Evolutionary conservation across 1,139 yeast genomes (phyloP).

Genomic region (Pneumocystis carinii): DNA sequence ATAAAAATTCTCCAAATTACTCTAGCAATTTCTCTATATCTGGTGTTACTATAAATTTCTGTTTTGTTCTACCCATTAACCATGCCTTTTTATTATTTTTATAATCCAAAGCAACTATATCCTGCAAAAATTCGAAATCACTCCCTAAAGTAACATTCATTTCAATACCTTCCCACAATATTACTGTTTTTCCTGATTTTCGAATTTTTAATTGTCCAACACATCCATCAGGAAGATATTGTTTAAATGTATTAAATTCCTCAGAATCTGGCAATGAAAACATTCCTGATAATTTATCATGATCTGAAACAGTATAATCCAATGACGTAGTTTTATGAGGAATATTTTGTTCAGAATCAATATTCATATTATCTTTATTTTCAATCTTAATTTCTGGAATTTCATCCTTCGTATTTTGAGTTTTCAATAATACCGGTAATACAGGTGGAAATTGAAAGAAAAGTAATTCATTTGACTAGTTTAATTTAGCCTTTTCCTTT

Average conservation of each 20-base stretch:
- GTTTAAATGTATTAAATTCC: neutral
- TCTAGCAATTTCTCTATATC: conserved; percentile 16
- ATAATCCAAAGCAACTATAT: conserved; percentile 47
- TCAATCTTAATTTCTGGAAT: conserved; percentile 11
- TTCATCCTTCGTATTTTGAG: conserved; percentile 14
- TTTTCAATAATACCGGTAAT: conserved; percentile 37
- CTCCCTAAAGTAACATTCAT: conserved; percentile 67
- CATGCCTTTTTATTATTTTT: conserved; percentile 34
- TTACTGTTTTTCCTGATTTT: conserved; percentile 63
- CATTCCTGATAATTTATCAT: conserved; percentile 3
- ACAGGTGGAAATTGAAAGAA: conserved; percentile 60
- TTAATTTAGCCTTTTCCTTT: neutral
- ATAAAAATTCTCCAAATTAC: neutral
- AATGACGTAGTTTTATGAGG: neutral
- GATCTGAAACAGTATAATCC: conserved; percentile 1
- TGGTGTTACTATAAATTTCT: conserved; percentile 44
- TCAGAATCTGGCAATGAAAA: neutral
- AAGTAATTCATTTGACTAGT: conserved; percentile 27
- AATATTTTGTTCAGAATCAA: conserved; percentile 4
- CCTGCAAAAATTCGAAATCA: conserved; percentile 57
- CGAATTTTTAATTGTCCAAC: conserved; percentile 64
- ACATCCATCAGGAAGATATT: conserved; percentile 33
- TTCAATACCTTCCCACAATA: conserved; percentile 54
- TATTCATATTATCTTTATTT: conserved; percentile 5
- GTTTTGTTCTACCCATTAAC: conserved; percentile 47